Evolutionary conservation across 2,329 filamentous ascomycete species (phyloP), one percentile per base, ranked within the genome.

Genomic region (Aureobasidium sp.): DNA sequence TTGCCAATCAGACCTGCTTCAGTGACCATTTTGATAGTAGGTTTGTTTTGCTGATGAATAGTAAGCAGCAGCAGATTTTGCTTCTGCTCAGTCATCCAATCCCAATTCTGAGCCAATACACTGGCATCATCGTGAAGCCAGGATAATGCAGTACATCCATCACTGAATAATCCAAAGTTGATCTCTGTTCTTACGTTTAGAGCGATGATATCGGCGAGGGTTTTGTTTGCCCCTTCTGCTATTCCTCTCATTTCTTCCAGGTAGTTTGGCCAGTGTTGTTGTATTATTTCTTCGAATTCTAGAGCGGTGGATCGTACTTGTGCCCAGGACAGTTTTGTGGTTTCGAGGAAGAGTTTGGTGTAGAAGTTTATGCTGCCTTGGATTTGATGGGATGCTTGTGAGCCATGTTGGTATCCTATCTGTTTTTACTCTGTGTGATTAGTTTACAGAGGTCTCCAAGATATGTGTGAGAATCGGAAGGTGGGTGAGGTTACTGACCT

Each of bases 1-100:
- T 88, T 88, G 14, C 84, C 85, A 37, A 88, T 79, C 29, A 86
- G 78, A 14, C 84, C 83, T 0, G 79, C 82, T 67, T 86, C 84
- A 0, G 83, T 85, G 27, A 85, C 74, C 74, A 82, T 83, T 16
- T 78, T 70, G 61, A 85, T 78, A 1, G 73, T 73, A 0, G 82
- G 81, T 32, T 78, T 78, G 7, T 64, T 67, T 1, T 68, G 64
- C 51, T 79, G 77, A 0, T 70, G 68, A 51, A 83, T 79, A 41
- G 76, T 76, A n/a, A 78, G 75, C 34, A 79, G 66, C 49, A 84
- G 69, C 0, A 84, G 72, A 64, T 83, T 83, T 11, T 71, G 65
- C 21, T 76, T 76, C 62, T 86, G 81, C 13, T 68, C 74, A 0
- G 68, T 68, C 67, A 78, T 77, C 83, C 85, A 87, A 65, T 85